Conservation (phyloP, 2,329 filamentous ascomycete species). For the Beauveria caledonica region DNA sequence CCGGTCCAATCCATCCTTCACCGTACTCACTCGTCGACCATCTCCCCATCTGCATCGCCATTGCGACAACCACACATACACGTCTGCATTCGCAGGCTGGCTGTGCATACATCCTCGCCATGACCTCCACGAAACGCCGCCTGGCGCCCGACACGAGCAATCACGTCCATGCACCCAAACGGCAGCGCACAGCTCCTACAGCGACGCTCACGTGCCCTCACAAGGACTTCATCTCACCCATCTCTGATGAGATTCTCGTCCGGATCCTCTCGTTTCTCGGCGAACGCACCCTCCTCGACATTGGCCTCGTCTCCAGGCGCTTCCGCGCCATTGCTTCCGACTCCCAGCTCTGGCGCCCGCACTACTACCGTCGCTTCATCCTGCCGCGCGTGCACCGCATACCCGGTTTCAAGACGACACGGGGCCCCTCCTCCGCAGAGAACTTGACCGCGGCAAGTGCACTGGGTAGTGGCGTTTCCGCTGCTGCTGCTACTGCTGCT, state of each 20-base stretch:
- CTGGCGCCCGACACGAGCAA: not conserved
- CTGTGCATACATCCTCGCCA: not conserved
- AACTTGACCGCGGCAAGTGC: constrained; percentile 22
- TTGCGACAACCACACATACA: not conserved
- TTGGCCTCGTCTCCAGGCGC: constrained; percentile 61
- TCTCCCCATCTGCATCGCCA: no score
- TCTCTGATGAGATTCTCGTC: constrained; percentile 84
- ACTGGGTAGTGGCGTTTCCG: no score
- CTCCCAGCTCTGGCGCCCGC: constrained; percentile 81
- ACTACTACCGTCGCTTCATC: constrained; percentile 84
- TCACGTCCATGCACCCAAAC: not conserved
- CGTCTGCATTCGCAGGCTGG: not conserved
- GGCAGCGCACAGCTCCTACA: not conserved
- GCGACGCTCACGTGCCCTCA: not conserved
- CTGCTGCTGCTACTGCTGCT: no score
- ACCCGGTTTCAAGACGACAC: constrained; percentile 49
- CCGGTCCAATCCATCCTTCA: not conserved
- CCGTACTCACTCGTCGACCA: not conserved
- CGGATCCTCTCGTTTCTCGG: constrained; percentile 75
- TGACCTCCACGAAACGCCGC: constrained; percentile 1
- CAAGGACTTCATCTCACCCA: constrained; percentile 55
- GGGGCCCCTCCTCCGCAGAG: constrained; percentile 21
- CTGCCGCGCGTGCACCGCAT: constrained; percentile 70
- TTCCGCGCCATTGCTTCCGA: constrained; percentile 68
- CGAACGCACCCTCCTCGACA: constrained; percentile 55